Conservation (phyloP, 441 rosid species). For the Manihot esculenta region DNA sequence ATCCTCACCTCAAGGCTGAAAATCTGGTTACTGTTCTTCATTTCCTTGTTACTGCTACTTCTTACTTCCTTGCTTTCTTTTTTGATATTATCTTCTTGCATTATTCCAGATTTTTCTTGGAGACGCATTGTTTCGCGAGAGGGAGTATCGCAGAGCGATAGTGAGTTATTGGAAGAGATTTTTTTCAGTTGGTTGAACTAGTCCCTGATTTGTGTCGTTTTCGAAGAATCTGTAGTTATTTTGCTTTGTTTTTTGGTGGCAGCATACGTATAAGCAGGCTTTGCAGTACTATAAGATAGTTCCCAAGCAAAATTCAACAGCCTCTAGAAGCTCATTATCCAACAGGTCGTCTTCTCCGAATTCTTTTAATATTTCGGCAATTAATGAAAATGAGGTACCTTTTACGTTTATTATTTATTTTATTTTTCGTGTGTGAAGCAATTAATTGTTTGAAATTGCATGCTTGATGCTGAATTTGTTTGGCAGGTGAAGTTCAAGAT, state of each 20-base stretch:
- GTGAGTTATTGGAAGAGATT: conserved; percentile 40
- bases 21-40: conserved; percentile 53
- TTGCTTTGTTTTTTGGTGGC: conserved; percentile 10
- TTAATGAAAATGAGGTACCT: conserved; percentile 86
- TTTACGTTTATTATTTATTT: conserved; percentile 3
- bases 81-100: conserved; percentile 9
- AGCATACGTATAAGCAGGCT: conserved; percentile 88
- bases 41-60: background rate
- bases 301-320: conserved; percentile 72
- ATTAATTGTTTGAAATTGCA: conserved; percentile 2
- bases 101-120: conserved; percentile 75
- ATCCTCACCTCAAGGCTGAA: conserved; percentile 85
- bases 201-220: background rate
- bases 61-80: background rate
- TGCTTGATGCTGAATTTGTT: background rate
- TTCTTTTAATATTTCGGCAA: conserved; percentile 57
- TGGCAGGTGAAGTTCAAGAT: conserved; percentile 87
- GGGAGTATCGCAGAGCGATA: conserved; percentile 81
- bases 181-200: background rate
- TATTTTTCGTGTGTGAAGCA: background rate
- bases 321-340: conserved; percentile 68
- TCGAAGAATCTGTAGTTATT: conserved; percentile 9
- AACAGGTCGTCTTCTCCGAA: conserved; percentile 83
- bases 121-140: conserved; percentile 74
- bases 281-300: conserved; percentile 67